These are phyloP conservation scores for Barnettozyma botsteinii DNA, from an alignment of 805 yeast species.

Conservation along the genomic window DNA sequence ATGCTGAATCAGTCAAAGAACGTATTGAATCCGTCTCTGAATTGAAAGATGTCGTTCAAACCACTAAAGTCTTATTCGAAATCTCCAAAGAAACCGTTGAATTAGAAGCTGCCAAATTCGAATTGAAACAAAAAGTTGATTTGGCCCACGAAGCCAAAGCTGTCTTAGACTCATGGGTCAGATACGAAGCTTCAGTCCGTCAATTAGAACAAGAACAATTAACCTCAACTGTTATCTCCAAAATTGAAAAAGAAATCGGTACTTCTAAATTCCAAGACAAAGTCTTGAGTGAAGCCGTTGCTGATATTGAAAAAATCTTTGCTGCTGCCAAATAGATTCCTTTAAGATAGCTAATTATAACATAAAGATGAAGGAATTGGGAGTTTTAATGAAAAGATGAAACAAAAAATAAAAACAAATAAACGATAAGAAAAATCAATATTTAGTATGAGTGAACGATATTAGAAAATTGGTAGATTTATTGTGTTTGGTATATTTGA, in stretches of 20 bases:
- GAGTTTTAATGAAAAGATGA: neutral
- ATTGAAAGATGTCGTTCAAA: conserved; percentile 85
- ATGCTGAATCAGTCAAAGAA: conserved; percentile 86
- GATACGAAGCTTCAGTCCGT: conserved; percentile 95
- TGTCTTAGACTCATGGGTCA: conserved; percentile 97
- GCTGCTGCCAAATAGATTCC: conserved; percentile 31
- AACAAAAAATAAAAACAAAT: neutral
- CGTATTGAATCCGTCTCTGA: conserved; percentile 86
- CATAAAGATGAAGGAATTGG: neutral
- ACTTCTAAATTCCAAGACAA: conserved; percentile 92
- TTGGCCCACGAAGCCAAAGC: conserved; percentile 88
- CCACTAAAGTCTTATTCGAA: conserved; percentile 88
- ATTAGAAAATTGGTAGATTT: neutral
- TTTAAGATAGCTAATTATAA: too few species aligned
- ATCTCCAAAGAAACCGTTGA: conserved; percentile 95
- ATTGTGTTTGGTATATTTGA: conserved; percentile 5
- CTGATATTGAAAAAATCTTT: conserved; percentile 86
- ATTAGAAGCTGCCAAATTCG: conserved; percentile 91
- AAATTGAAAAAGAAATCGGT: conserved; percentile 77
- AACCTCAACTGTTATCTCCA: conserved; percentile 77
- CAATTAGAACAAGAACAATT: conserved; percentile 93
- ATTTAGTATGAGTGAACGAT: neutral
- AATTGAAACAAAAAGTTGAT: conserved; percentile 85
- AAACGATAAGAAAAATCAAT: neutral
- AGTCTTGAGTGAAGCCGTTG: conserved; percentile 83